Percentiles rank a stretch among this genome's conserved stretches.
These are phyloP conservation scores for Gracilaria gracilis DNA, from an alignment of 23 red algal species.

Conservation along the genomic window DNA sequence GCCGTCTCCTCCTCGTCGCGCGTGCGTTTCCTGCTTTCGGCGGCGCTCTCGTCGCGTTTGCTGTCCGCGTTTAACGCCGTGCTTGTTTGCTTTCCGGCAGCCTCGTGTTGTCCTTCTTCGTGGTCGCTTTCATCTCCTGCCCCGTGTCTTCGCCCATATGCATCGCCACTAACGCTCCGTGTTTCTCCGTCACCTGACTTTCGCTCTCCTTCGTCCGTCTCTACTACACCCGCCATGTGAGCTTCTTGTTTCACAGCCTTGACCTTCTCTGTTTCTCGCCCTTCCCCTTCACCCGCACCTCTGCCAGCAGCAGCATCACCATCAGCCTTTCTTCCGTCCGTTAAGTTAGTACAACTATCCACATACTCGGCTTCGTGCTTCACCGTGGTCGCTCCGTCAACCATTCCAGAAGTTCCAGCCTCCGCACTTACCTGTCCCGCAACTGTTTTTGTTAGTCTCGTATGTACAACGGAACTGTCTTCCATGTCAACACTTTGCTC, in stretches of 20 bases:
- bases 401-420: background rate
- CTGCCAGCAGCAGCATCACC: background rate
- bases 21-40: background rate
- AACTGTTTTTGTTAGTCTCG: constrained; percentile 17
- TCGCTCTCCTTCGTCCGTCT: background rate
- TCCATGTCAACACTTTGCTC: background rate
- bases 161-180: background rate
- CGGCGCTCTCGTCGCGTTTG: background rate
- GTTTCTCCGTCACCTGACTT: background rate
- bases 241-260: background rate
- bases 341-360: constrained; percentile 13
- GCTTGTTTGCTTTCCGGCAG: background rate
- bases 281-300: background rate
- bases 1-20: background rate
- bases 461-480: constrained; percentile 19
- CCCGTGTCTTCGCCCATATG: background rate
- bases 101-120: background rate
- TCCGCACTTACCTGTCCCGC: background rate
- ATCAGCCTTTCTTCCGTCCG: background rate
- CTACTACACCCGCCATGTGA: background rate
- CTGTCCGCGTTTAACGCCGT: background rate
- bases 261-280: background rate
- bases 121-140: background rate
- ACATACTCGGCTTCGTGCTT: background rate
- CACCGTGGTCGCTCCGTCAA: background rate